These are phyloP conservation scores for Naegleria fowleri DNA, from an alignment of 208 protist species.

Conservation along the genomic window DNA sequence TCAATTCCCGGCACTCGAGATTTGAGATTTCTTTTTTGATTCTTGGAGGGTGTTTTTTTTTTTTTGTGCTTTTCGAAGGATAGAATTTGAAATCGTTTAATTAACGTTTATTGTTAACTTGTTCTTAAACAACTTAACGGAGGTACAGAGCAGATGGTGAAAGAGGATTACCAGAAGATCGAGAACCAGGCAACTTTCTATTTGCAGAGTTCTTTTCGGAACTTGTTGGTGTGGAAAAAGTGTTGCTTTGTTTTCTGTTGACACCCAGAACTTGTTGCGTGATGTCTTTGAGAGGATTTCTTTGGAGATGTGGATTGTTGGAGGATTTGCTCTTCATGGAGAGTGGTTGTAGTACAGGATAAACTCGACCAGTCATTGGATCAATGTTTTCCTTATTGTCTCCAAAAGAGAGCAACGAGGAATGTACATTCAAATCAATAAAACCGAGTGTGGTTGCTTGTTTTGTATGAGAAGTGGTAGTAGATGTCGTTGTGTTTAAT, in stretches of 20 bases:
- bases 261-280: neutral
- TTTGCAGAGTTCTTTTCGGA: neutral
- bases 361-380: neutral
- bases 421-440: neutral
- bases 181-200: neutral
- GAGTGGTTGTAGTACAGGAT: neutral
- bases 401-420: neutral
- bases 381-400: neutral
- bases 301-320: neutral
- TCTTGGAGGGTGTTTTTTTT: no score
- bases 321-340: neutral
- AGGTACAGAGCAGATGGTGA: neutral
- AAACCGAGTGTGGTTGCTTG: neutral
- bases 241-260: neutral
- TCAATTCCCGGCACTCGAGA: no score
- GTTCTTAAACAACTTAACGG: neutral
- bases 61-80: no score
- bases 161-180: neutral
- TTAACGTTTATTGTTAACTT: neutral
- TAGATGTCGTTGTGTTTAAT: neutral
- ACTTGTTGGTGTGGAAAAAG: neutral
- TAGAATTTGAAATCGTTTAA: no score
- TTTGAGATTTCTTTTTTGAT: no score
- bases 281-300: neutral
- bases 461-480: neutral